phyloP scores from a whole-genome alignment of 1,284 basidiomycete species.

The Rhodotorula sp. region DNA sequence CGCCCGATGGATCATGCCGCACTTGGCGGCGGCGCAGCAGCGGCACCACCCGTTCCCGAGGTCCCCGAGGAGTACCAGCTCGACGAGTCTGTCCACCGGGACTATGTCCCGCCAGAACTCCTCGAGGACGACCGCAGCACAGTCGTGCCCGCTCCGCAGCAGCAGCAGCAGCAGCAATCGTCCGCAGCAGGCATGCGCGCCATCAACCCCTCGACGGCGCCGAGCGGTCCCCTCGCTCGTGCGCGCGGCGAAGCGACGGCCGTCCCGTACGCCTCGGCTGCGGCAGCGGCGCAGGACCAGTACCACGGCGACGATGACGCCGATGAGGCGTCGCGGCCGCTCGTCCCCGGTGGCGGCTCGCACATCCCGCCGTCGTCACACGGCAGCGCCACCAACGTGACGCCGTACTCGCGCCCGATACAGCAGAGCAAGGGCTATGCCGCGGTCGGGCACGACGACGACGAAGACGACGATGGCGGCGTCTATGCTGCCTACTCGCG shows the following conservation, averaged over 20 bases:
- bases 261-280: constrained; percentile 13
- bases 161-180: not conserved
- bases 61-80: constrained; percentile 18
- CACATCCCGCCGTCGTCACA: not conserved
- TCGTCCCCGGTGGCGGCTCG: constrained; percentile 1
- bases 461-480: not conserved
- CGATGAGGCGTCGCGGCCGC: constrained; percentile 7
- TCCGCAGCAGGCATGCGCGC: not conserved
- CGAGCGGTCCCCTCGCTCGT: constrained; percentile 1
- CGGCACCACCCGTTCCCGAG: constrained; percentile 2
- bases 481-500: constrained; percentile 23
- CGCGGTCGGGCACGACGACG: constrained; percentile 20
- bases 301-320: constrained; percentile 24
- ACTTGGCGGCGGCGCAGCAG: too few species aligned
- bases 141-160: constrained; percentile 1
- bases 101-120: constrained; percentile 31
- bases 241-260: constrained; percentile 7
- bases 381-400: not conserved
- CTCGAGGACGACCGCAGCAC: constrained; percentile 31
- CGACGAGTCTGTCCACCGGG: constrained; percentile 7
- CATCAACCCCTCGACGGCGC: constrained; percentile 7
- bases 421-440: constrained; percentile 24
- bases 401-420: constrained; percentile 18
- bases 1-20: constrained; percentile 17
- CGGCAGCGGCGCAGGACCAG: constrained; percentile 1